Evolutionary conservation across 306 rosid species (phyloP).

Genomic region (Vigna mungo): DNA sequence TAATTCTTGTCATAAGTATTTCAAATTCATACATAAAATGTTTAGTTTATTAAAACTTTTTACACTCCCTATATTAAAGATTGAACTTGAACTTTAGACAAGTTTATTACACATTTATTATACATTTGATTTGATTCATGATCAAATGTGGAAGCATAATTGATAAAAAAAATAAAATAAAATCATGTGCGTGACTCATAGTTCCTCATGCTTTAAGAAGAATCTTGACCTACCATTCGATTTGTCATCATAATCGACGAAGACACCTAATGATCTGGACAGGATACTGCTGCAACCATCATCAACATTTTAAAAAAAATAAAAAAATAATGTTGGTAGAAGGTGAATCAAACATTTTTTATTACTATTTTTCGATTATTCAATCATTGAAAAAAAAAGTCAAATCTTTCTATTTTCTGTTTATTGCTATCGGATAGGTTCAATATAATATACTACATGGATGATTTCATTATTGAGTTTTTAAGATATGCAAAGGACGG

Average conservation of each 20-base stretch:
- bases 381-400: constrained; percentile 27
- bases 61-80: neutral
- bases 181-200: neutral
- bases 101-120: neutral
- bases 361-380: constrained; percentile 14
- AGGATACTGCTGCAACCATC: constrained; percentile 2
- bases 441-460: neutral
- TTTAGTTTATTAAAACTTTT: no score
- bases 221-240: constrained; percentile 3
- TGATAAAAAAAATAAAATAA: neutral
- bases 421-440: neutral
- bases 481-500: no score
- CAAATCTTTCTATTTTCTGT: constrained; percentile 3
- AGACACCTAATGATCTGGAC: constrained; percentile 26
- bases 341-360: constrained; percentile 27
- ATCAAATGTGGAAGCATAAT: neutral
- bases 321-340: neutral
- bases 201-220: neutral
- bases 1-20: no score
- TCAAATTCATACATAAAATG: no score
- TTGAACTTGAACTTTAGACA: no score
- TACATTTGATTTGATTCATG: neutral
- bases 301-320: constrained; percentile 5
- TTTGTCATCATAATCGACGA: neutral
- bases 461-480: no score